Conservation (phyloP, 1,284 basidiomycete species). For the Apiotrichum mycotoxinovorans region DNA sequence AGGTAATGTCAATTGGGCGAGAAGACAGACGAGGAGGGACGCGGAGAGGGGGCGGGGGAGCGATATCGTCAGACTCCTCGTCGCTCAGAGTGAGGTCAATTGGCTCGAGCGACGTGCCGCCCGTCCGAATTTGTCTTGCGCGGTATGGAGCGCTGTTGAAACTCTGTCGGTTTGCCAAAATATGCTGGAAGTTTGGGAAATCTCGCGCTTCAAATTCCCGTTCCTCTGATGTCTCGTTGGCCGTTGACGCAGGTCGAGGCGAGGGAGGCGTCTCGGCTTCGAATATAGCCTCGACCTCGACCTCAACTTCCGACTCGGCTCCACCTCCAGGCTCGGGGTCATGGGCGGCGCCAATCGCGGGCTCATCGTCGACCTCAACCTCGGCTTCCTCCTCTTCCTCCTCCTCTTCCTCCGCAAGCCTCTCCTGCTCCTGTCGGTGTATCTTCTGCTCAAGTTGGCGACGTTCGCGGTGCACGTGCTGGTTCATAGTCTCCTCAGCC, state of each 20-base stretch:
- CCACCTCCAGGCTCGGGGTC: not conserved
- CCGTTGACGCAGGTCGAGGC: no score
- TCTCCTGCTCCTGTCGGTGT: slow-evolving; percentile 5
- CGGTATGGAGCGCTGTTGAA: not conserved
- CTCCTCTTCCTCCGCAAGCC: slow-evolving; percentile 3
- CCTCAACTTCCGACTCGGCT: not conserved
- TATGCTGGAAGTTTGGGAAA: no score
- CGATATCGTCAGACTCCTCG: not conserved
- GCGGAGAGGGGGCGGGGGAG: not conserved
- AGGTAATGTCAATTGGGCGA: no score
- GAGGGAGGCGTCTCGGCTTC: no score
- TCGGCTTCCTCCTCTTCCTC: slow-evolving; percentile 21
- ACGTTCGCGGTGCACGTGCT: no score
- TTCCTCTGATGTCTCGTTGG: no score
- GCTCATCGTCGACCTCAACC: slow-evolving; percentile 5
- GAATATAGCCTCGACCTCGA: not conserved
- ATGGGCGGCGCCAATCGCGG: not conserved
- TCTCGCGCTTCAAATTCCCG: no score
- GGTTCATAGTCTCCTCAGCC: not conserved
- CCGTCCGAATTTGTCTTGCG: not conserved
- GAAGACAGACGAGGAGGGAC: not conserved
- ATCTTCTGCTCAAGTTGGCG: no score
- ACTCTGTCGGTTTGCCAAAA: no score
- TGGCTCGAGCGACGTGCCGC: not conserved
- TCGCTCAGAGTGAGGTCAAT: slow-evolving; percentile 2